These are phyloP conservation scores for Elaeagnus macrophylla DNA, from an alignment of 306 rosid genomes.

Conservation along the genomic window DNA sequence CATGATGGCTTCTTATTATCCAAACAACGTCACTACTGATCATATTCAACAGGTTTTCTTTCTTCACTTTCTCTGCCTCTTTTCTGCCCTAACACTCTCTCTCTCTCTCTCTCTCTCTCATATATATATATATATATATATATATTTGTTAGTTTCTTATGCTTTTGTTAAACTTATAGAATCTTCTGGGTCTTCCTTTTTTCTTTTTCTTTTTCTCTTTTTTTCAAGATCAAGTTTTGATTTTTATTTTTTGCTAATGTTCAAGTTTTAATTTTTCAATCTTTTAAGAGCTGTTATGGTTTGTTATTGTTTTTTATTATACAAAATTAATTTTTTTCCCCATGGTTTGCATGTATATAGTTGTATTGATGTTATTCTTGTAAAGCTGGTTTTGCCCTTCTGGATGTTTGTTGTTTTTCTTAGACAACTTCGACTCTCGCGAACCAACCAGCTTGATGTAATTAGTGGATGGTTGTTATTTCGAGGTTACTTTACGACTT, in stretches of 20 bases:
- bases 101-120: background rate
- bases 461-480: no score
- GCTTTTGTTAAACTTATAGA: background rate
- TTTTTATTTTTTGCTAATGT: no score
- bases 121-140: background rate
- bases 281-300: slow-evolving; percentile 2
- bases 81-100: background rate
- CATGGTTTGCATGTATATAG: no score
- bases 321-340: no score
- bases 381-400: no score
- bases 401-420: no score
- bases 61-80: background rate
- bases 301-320: background rate
- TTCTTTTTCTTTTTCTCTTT: background rate
- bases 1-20: slow-evolving; percentile 92
- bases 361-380: no score
- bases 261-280: slow-evolving; percentile 3
- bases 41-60: slow-evolving; percentile 92
- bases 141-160: background rate
- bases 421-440: no score
- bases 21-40: slow-evolving; percentile 98
- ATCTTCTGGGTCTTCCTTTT: background rate
- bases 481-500: no score
- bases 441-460: no score
- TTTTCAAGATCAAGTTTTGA: no score